Conservation (phyloP, 139 green algal species). For the Zygnema cylindricum region DNA sequence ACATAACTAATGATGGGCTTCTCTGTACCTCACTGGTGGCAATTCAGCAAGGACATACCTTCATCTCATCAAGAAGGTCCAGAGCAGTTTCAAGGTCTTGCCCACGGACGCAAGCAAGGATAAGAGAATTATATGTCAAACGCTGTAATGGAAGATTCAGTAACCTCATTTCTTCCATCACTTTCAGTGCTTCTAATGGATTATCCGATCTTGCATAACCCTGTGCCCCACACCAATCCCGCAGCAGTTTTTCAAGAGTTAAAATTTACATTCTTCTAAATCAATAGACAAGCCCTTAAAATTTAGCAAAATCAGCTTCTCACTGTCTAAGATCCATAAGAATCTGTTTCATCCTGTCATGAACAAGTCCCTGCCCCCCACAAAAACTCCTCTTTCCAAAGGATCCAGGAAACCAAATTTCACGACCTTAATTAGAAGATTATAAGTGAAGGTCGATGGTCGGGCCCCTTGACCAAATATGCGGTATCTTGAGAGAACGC, state of each 20-base stretch:
- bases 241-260: no score
- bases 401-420: background rate
- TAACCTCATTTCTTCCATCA: slow-evolving; percentile 56
- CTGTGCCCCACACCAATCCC: no score
- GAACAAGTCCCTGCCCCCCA: no score
- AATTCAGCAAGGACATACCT: slow-evolving; percentile 21
- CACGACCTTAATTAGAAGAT: slow-evolving; percentile 60
- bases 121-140: slow-evolving; percentile 52
- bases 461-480: slow-evolving; percentile 7
- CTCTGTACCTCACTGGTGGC: no score
- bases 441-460: slow-evolving; percentile 54
- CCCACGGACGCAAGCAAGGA: slow-evolving; percentile 52
- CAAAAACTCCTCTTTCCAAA: no score
- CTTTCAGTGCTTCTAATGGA: slow-evolving; percentile 42
- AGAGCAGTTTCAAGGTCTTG: slow-evolving; percentile 39
- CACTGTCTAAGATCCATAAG: no score
- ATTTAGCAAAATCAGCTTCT: no score
- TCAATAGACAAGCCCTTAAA: no score
- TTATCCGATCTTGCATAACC: slow-evolving; percentile 56
- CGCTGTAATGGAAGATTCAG: slow-evolving; percentile 31
- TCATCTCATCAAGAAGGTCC: slow-evolving; percentile 54
- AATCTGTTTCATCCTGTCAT: no score
- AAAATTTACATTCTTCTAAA: no score
- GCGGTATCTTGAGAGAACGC: slow-evolving; percentile 41
- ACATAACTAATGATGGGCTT: background rate